A percentile compares a stretch with the other conserved stretches of the same genome.
Conservation (phyloP, 306 rosid species). For the Chamaecrista fasciculata region DNA sequence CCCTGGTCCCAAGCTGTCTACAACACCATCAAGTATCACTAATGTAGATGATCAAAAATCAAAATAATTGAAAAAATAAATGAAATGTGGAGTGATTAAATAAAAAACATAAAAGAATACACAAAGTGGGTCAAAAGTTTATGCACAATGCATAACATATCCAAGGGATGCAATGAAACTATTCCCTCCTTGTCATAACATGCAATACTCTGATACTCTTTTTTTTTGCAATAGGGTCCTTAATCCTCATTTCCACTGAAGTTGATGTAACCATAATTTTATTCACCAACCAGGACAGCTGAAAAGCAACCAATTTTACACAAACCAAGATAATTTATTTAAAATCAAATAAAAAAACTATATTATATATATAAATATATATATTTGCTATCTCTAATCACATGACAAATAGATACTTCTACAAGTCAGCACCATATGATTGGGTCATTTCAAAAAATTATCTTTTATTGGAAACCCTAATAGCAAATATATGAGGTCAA, state of each 20-base stretch:
- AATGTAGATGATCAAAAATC: background rate
- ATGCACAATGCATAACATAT: background rate
- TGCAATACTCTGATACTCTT: no score
- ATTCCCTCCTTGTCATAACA: background rate
- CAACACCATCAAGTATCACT: constrained; percentile 33
- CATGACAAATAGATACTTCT: no score
- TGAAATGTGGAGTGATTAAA: background rate
- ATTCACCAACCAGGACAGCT: background rate
- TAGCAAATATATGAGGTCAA: no score
- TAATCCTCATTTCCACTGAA: background rate
- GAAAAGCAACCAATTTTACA: constrained; percentile 8
- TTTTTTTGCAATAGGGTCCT: constrained; percentile 11
- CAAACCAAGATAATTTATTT: background rate
- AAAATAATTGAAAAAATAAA: background rate
- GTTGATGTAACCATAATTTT: constrained; percentile 1
- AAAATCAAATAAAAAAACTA: background rate
- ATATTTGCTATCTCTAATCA: no score
- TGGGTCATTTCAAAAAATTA: no score
- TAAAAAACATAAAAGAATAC: background rate
- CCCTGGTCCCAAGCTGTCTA: constrained; percentile 95
- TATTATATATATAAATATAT: no score
- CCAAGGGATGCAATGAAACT: background rate
- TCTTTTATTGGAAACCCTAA: no score
- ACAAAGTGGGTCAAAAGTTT: constrained; percentile 5
- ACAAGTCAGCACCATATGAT: no score